These are phyloP conservation scores for Elsinoe arachidis DNA, from an alignment of 2,329 filamentous ascomycete genomes.

Conservation along the genomic window DNA sequence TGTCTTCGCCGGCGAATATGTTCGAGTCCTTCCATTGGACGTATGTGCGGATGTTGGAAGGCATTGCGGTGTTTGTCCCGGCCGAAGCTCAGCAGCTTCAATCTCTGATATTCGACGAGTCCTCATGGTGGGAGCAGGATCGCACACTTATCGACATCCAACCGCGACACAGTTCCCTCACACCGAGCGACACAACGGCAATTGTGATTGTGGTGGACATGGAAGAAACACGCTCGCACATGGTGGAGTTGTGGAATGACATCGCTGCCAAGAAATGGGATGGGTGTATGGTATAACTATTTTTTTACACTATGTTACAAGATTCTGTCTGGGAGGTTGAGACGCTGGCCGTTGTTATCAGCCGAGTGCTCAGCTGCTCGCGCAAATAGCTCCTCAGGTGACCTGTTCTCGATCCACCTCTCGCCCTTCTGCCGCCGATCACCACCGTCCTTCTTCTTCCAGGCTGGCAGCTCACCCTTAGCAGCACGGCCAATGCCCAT, in stretches of 20 bases:
- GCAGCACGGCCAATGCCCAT: constrained; percentile 30
- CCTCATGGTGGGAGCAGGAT: neutral
- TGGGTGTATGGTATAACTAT: neutral
- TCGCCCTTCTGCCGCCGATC: constrained; percentile 10
- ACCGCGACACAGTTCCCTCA: neutral
- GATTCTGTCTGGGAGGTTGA: neutral
- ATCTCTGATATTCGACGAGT: neutral
- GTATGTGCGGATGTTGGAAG: constrained; percentile 83
- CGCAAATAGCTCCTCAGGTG: constrained; percentile 12
- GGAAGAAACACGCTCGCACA: neutral
- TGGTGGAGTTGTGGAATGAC: constrained; percentile 3
- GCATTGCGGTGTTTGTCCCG: constrained; percentile 5
- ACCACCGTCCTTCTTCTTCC: constrained; percentile 15
- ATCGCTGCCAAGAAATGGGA: constrained; percentile 1
- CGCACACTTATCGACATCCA: neutral
- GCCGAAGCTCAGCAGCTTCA: constrained; percentile 10
- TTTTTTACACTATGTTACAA: neutral
- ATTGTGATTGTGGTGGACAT: neutral
- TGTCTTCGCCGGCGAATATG: constrained; percentile 91
- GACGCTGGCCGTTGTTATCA: neutral
- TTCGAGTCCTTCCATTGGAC: constrained; percentile 90
- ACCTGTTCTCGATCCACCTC: constrained; percentile 16
- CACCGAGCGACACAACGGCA: neutral
- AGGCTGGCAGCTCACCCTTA: constrained; percentile 13
- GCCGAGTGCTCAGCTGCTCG: constrained; percentile 5